phyloP scores from a whole-genome alignment of 768 basidiomycete species.

The Leccinum subgranulosum region DNA sequence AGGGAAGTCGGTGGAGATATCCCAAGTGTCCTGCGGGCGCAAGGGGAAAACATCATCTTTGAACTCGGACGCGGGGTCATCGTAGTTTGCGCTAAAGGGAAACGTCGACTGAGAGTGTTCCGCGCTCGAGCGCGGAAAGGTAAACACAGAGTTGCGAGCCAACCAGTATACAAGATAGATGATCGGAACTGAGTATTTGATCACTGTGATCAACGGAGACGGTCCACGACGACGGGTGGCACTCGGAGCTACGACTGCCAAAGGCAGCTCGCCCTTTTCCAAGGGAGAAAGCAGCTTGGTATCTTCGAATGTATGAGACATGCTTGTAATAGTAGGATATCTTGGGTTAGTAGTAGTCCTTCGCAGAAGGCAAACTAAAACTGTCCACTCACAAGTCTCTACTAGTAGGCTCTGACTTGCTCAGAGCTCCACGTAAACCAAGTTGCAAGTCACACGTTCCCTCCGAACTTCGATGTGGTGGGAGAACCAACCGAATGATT shows the following conservation, averaged over 20 bases:
- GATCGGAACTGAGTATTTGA: conserved; percentile 19
- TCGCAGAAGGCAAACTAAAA: neutral
- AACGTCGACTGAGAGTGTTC: conserved; percentile 4
- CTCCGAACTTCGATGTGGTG: neutral
- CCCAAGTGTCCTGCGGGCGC: conserved; percentile 54
- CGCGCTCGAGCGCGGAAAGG: neutral
- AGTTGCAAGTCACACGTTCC: neutral
- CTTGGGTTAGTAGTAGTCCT: neutral
- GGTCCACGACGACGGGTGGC: neutral
- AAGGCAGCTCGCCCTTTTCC: conserved; percentile 21
- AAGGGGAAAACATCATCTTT: conserved; percentile 60
- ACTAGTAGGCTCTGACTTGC: neutral
- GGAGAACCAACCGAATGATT: neutral
- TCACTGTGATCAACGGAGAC: conserved; percentile 3
- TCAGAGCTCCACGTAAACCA: neutral
- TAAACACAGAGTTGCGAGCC: conserved; percentile 7
- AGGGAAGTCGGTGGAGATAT: conserved; percentile 74
- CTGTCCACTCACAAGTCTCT: neutral
- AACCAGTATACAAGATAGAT: conserved; percentile 20
- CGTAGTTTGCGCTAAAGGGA: conserved; percentile 7
- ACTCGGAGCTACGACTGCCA: conserved; percentile 2
- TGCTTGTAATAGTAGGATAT: neutral
- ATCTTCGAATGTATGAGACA: conserved; percentile 3
- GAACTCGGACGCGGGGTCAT: conserved; percentile 42
- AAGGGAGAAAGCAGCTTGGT: conserved; percentile 9